These are phyloP conservation scores for Lentinula detonsa DNA, from an alignment of 768 basidiomycete genomes.

Conservation along the genomic window DNA sequence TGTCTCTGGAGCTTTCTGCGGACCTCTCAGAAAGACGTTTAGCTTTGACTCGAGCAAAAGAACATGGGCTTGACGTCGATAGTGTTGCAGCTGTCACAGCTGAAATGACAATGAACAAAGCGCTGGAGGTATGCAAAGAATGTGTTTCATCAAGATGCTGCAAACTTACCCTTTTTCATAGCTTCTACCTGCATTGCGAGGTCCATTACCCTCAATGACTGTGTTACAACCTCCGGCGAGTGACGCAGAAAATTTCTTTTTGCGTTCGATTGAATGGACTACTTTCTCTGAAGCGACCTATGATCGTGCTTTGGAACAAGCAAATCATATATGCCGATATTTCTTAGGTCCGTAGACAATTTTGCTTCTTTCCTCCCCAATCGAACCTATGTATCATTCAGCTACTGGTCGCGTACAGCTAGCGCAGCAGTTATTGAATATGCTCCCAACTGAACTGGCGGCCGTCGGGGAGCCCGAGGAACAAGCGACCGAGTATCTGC, in stretches of 20 bases:
- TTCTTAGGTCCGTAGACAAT: slow-evolving; percentile 62
- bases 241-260: slow-evolving; percentile 56
- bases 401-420: slow-evolving; percentile 71
- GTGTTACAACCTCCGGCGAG: slow-evolving; percentile 49
- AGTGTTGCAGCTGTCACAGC: slow-evolving; percentile 79
- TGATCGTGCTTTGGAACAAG: slow-evolving; percentile 74
- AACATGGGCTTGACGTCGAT: slow-evolving; percentile 80
- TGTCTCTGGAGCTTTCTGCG: slow-evolving; percentile 61
- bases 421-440: slow-evolving; percentile 51
- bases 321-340: slow-evolving; percentile 84
- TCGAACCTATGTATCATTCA: slow-evolving; percentile 17
- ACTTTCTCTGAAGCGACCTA: slow-evolving; percentile 71
- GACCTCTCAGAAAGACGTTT: slow-evolving; percentile 59
- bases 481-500: slow-evolving; percentile 66
- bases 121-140: slow-evolving; percentile 46
- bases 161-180: slow-evolving; percentile 18
- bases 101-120: slow-evolving; percentile 66
- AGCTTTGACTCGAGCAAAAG: slow-evolving; percentile 70
- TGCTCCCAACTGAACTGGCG: slow-evolving; percentile 60
- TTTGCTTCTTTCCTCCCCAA: slow-evolving; percentile 3
- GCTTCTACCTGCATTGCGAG: slow-evolving; percentile 48
- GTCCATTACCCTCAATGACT: slow-evolving; percentile 57
- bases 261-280: slow-evolving; percentile 94
- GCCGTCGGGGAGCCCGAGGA: slow-evolving; percentile 65
- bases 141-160: neutral